Evolutionary conservation across 2,329 filamentous ascomycete genomes (phyloP).

Genomic region (Aspergillus brunneoviolaceus): DNA sequence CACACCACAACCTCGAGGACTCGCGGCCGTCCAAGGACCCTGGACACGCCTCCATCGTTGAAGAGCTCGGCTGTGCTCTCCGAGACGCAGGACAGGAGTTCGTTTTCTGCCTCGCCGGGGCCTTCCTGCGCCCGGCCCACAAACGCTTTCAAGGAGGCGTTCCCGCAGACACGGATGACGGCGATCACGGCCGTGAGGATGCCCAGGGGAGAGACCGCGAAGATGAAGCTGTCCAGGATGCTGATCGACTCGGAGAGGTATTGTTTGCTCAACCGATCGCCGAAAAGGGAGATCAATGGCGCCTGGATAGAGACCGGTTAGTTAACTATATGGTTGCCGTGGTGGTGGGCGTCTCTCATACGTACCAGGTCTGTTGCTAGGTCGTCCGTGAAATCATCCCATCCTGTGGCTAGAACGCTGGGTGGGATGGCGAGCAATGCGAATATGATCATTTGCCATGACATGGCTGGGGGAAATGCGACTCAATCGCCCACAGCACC

Average conservation of each 20-base stretch:
- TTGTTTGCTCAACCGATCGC: conserved; percentile 50
- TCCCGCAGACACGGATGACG: conserved; percentile 49
- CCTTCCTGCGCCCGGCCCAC: conserved; percentile 49
- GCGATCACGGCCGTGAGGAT: conserved; percentile 47
- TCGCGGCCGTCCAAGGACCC: conserved; percentile 36
- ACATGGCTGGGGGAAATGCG: background rate
- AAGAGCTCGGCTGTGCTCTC: conserved; percentile 48
- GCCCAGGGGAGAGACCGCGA: conserved; percentile 50
- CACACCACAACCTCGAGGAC: conserved; percentile 43
- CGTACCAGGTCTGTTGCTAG: conserved; percentile 41
- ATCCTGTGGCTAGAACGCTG: conserved; percentile 28
- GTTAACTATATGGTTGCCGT: too few relatives aligned
- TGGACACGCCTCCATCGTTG: conserved; percentile 42
- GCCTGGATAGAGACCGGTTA: conserved; percentile 21
- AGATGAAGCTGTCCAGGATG: conserved; percentile 46
- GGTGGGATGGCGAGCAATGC: conserved; percentile 17
- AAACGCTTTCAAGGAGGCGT: conserved; percentile 44
- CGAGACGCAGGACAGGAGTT: conserved; percentile 50
- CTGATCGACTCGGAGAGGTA: conserved; percentile 48
- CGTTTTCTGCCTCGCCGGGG: conserved; percentile 41
- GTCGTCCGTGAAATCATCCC: conserved; percentile 43
- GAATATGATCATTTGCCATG: conserved; percentile 12
- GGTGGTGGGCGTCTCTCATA: background rate
- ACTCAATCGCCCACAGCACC: background rate
- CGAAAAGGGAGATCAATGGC: conserved; percentile 44